Conservation (phyloP, 1,284 basidiomycete species). For the Pisolithus thermaeus region DNA sequence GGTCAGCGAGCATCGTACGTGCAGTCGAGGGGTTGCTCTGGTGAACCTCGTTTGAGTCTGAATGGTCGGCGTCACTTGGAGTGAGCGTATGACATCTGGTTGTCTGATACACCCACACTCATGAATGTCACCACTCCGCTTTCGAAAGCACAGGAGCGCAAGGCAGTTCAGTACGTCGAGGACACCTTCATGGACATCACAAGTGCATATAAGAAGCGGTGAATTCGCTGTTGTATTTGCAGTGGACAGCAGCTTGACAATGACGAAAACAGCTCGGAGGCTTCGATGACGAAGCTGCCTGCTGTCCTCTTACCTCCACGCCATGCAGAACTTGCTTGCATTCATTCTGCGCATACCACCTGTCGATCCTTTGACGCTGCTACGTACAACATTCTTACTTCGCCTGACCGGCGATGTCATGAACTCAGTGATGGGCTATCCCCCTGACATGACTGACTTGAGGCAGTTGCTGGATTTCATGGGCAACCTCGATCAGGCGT, state of each 20-base stretch:
- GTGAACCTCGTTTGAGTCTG: no score
- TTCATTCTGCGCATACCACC: constrained; percentile 69
- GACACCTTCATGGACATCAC: constrained; percentile 56
- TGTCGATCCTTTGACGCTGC: constrained; percentile 55
- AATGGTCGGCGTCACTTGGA: no score
- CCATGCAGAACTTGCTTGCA: constrained; percentile 48
- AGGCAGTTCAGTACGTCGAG: constrained; percentile 58
- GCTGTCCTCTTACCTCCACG: constrained; percentile 51
- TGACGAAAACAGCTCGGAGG: constrained; percentile 40
- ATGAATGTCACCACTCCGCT: constrained; percentile 15
- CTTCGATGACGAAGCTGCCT: constrained; percentile 37
- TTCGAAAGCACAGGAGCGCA: constrained; percentile 52
- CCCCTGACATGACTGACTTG: constrained; percentile 37
- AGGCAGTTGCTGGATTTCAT: constrained; percentile 55
- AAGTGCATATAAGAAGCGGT: constrained; percentile 70
- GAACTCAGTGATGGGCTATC: constrained; percentile 53
- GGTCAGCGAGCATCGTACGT: no score
- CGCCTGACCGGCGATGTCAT: constrained; percentile 65
- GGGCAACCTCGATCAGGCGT: constrained; percentile 64
- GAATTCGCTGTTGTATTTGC: constrained; percentile 16
- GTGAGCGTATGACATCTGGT: no score
- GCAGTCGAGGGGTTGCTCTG: no score
- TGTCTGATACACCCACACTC: background rate
- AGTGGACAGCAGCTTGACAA: constrained; percentile 2
- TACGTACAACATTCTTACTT: constrained; percentile 60